Percentiles rank a stretch among this genome's conserved stretches.
phyloP scores from a whole-genome alignment of 2,329 filamentous ascomycete genomes.

The Sarocladium kiliense region DNA sequence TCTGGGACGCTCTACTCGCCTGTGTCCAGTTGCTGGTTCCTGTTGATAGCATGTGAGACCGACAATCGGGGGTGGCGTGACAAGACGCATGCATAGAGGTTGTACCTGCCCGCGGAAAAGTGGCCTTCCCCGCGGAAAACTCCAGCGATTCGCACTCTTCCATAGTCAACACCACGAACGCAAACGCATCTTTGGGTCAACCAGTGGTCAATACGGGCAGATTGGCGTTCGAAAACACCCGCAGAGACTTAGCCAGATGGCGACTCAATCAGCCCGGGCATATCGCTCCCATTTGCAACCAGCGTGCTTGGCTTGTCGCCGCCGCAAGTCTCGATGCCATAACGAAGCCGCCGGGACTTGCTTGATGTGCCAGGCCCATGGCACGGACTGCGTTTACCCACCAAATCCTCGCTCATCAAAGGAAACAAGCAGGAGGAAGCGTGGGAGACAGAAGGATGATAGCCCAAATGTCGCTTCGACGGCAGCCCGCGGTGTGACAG shows the following conservation, averaged over 20 bases:
- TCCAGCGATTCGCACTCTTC: too few relatives aligned
- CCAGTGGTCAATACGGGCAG: too few relatives aligned
- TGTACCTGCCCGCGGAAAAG: too few relatives aligned
- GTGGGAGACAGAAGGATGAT: not conserved
- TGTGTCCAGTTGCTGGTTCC: too few relatives aligned
- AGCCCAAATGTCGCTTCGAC: conserved; percentile 7
- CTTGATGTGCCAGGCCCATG: conserved; percentile 52
- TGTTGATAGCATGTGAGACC: too few relatives aligned
- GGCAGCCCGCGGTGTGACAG: conserved; percentile 8
- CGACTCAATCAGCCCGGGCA: conserved; percentile 29
- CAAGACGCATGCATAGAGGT: too few relatives aligned
- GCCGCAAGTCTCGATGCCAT: conserved; percentile 57
- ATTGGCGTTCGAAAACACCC: too few relatives aligned
- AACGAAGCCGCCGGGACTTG: conserved; percentile 49
- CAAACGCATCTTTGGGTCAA: too few relatives aligned
- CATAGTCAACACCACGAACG: too few relatives aligned
- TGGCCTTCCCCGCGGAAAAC: too few relatives aligned
- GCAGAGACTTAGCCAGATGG: not conserved
- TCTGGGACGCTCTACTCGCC: too few relatives aligned
- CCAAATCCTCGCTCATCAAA: conserved; percentile 11
- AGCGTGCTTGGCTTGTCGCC: conserved; percentile 55
- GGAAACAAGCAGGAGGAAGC: conserved; percentile 6
- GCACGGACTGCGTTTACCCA: conserved; percentile 52
- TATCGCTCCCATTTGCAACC: conserved; percentile 58
- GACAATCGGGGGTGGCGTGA: too few relatives aligned